phyloP scores from a whole-genome alignment of 2,329 filamentous ascomycete genomes.

The Xylariaceae sp. region DNA sequence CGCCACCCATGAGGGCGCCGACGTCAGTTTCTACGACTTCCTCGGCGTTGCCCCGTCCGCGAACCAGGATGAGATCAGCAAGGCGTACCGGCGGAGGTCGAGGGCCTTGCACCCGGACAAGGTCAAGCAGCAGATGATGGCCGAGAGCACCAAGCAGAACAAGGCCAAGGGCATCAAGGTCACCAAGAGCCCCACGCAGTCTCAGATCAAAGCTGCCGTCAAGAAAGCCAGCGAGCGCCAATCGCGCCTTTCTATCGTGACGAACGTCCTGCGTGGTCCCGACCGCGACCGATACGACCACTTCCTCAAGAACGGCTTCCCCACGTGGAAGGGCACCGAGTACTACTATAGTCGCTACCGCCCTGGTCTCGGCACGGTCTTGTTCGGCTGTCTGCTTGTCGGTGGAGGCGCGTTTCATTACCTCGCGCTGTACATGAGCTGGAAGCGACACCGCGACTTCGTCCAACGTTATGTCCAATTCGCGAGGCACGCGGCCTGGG shows the following conservation, averaged over 20 bases:
- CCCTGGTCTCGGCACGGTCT: constrained; percentile 79
- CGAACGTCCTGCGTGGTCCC: constrained; percentile 76
- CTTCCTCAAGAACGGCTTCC: constrained; percentile 89
- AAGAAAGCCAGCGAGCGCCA: constrained; percentile 80
- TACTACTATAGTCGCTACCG: constrained; percentile 97
- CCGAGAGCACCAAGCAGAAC: constrained; percentile 55
- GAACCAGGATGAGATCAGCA: constrained; percentile 81
- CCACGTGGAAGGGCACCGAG: constrained; percentile 91
- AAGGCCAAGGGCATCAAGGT: constrained; percentile 56
- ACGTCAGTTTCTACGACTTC: constrained; percentile 91
- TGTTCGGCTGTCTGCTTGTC: constrained; percentile 74
- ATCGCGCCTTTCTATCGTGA: constrained; percentile 76
- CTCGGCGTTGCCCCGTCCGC: constrained; percentile 69
- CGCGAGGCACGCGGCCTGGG: constrained; percentile 84
- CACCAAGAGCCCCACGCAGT: constrained; percentile 63
- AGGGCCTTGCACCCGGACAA: constrained; percentile 89
- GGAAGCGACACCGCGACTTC: constrained; percentile 86
- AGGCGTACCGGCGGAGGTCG: constrained; percentile 87
- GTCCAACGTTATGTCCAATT: constrained; percentile 87
- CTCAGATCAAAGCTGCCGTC: constrained; percentile 70
- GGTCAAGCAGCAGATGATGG: constrained; percentile 75
- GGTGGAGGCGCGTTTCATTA: constrained; percentile 86
- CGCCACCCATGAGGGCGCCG: constrained; percentile 63
- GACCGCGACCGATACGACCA: constrained; percentile 87
- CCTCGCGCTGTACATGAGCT: constrained; percentile 74